phyloP scores from a whole-genome alignment of 345 rosid species.

The Eucalyptus tenuipes region DNA sequence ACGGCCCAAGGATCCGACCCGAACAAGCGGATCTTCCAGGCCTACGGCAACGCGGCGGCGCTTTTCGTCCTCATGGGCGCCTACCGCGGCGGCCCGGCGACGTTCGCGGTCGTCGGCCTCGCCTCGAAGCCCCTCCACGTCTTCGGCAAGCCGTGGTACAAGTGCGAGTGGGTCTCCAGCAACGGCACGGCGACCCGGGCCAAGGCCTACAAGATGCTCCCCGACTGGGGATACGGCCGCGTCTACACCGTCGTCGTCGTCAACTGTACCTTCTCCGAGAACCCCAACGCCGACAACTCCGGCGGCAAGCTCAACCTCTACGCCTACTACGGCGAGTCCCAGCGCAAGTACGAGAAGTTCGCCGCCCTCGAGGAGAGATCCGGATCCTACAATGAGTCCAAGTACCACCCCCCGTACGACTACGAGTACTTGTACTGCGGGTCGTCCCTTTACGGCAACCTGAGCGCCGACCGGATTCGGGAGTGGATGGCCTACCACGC shows the following conservation, averaged over 20 bases:
- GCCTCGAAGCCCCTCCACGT: conserved; percentile 79
- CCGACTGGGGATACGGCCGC: conserved; percentile 89
- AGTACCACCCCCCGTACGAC: conserved; percentile 34
- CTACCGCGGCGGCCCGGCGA: conserved; percentile 65
- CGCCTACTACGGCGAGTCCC: conserved; percentile 55
- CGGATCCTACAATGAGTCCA: conserved; percentile 41
- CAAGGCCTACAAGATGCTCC: conserved; percentile 61
- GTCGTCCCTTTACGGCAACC: conserved; percentile 68
- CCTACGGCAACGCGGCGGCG: conserved; percentile 83
- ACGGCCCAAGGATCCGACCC: conserved; percentile 13
- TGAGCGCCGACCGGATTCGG: conserved; percentile 52
- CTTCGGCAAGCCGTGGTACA: conserved; percentile 60
- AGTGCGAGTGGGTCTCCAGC: conserved; percentile 74
- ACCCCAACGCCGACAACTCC: conserved; percentile 45
- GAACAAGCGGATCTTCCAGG: conserved; percentile 50
- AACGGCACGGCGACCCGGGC: conserved; percentile 42
- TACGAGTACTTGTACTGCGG: conserved; percentile 84
- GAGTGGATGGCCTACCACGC: conserved; percentile 97
- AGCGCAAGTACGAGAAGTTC: conserved; percentile 37
- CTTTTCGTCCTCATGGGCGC: conserved; percentile 83
- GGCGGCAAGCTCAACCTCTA: conserved; percentile 63
- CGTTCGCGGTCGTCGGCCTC: conserved; percentile 69
- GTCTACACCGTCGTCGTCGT: conserved; percentile 79
- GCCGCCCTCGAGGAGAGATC: conserved; percentile 47
- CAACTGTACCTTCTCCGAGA: conserved; percentile 49